Base-by-base conservation (phyloP, 2,329 filamentous ascomycete species). In the Aspergillus udagawae region DNA sequence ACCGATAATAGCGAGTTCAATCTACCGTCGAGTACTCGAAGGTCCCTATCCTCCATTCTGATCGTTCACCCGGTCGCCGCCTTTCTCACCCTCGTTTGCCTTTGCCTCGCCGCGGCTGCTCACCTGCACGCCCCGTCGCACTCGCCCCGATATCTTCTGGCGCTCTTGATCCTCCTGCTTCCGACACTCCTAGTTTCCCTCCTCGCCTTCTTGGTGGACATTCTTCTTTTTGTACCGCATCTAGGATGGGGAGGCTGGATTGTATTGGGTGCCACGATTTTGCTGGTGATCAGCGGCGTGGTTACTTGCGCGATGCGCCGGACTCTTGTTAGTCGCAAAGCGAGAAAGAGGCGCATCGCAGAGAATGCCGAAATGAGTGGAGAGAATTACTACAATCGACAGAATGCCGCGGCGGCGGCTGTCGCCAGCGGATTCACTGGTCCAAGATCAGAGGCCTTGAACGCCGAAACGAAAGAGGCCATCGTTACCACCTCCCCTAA, bases 321-420 rank as follows among this genome's bases (percentile, higher is more conserved):
- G 59, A 95, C 92, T 2, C 80, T 97, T 56, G 90, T 97, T 60
- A 90, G 90, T 73, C 86, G 93, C 66, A 97, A 97, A 78, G 90
- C 92, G n/a, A 85, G 92, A 60, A 92, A 94, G 81, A 91, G 88
- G 79, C 86, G 91, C 49, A 95, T 97, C 70, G 91, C 87, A 2
- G 90, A 95, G 73, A 96, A 97, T 71, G 91, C 92, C 7, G 92
- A 97, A 72, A 97, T 97, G 92, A 97, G 90, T 71, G 93, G 93
- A 28, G 87, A 94, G 67, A 94, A 92, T 70, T 97, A 89, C 72
- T 97, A 95, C 75, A 89, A 87, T 67, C 83, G 87, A 58, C 76
- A 82, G 65, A 71, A 75, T 64, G 73, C 73, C 21, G 66, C 70
- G 29, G 66, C 73, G 32, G 62, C 69, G 20, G 62, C 68, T 50